phyloP scores from a whole-genome alignment of 2,329 filamentous ascomycete genomes.

The Sporothrix brunneoviolacea region DNA sequence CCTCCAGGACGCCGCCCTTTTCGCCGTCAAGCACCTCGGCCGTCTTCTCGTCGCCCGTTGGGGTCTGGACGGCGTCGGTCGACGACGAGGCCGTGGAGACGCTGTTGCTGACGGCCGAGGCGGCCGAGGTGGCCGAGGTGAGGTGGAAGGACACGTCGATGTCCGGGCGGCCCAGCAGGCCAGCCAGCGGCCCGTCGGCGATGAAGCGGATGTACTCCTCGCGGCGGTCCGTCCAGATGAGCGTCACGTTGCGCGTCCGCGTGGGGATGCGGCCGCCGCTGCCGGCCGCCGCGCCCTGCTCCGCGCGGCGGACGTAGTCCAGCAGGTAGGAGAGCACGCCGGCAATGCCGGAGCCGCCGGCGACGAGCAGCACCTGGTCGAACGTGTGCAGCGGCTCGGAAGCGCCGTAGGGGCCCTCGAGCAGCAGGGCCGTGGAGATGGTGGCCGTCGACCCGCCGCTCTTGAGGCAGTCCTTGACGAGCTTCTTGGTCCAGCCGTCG shows the following conservation, averaged over 20 bases:
- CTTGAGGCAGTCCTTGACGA: constrained; percentile 13
- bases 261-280: constrained; percentile 9
- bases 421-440: constrained; percentile 10
- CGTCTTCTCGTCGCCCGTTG: background rate
- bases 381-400: constrained; percentile 15
- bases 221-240: constrained; percentile 18
- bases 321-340: constrained; percentile 16
- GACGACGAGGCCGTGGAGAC: constrained; percentile 2
- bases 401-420: constrained; percentile 21
- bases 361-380: constrained; percentile 18
- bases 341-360: constrained; percentile 20
- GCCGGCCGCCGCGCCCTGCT: background rate
- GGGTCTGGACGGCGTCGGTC: background rate
- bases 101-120: background rate
- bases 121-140: background rate
- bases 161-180: constrained; percentile 9
- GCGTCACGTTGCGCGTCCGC: constrained; percentile 14
- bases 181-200: constrained; percentile 2
- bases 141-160: constrained; percentile 8
- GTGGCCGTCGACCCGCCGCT: constrained; percentile 5
- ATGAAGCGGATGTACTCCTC: constrained; percentile 10
- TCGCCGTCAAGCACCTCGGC: background rate
- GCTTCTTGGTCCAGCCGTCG: constrained; percentile 19
- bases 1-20: background rate
- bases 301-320: constrained; percentile 15